phyloP scores from a whole-genome alignment of 2,329 filamentous ascomycete species.

The Albophoma yamanashiensis region DNA sequence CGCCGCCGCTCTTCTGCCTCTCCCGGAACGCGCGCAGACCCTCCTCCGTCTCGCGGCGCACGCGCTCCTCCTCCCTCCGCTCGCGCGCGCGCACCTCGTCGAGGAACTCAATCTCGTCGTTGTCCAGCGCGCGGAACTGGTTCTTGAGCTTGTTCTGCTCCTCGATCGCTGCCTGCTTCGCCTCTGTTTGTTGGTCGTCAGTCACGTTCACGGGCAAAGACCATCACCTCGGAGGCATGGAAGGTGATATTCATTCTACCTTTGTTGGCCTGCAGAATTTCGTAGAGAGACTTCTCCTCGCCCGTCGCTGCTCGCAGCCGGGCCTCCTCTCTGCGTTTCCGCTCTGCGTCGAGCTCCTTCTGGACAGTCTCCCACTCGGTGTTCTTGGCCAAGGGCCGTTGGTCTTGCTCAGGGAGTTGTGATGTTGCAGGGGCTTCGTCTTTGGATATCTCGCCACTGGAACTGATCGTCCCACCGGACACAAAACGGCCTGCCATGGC shows the following conservation, averaged over 20 bases:
- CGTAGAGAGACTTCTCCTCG: conserved; percentile 55
- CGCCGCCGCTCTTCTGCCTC: conserved; percentile 28
- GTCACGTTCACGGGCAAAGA: background rate
- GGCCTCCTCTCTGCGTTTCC: conserved; percentile 41
- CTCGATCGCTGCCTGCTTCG: conserved; percentile 75
- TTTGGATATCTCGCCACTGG: conserved; percentile 12
- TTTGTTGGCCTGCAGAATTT: conserved; percentile 74
- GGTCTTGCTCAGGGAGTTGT: conserved; percentile 5
- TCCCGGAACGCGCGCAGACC: conserved; percentile 45
- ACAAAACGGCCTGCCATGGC: conserved; percentile 46
- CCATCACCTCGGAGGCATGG: background rate
- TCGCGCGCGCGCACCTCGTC: conserved; percentile 43
- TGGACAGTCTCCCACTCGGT: conserved; percentile 56
- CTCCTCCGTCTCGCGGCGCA: conserved; percentile 44
- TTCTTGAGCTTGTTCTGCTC: conserved; percentile 61
- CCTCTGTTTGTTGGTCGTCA: conserved; percentile 38
- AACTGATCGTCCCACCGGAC: conserved; percentile 38
- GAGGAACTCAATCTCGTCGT: conserved; percentile 70
- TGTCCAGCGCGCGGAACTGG: conserved; percentile 67
- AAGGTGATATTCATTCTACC: conserved; percentile 28
- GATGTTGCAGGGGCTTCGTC: conserved; percentile 5
- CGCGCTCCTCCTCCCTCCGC: conserved; percentile 41
- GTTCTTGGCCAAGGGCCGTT: conserved; percentile 8
- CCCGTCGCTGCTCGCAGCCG: conserved; percentile 29
- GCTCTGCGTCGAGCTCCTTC: conserved; percentile 51